Conservation (phyloP, 257 asterid genomes). For the Mentha longifolia region DNA sequence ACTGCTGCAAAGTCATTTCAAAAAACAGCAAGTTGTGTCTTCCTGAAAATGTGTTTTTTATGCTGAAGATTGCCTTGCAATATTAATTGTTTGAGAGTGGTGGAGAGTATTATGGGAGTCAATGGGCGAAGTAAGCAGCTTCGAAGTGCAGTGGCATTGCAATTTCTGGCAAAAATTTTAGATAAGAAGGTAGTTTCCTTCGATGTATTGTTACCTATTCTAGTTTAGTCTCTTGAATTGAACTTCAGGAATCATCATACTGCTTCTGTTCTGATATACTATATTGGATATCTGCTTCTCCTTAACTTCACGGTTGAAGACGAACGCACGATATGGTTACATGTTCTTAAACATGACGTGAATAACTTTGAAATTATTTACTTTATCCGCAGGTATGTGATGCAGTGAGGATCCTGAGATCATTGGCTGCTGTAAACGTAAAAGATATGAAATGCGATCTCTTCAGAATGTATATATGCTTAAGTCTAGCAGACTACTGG, state of each 20-base stretch:
- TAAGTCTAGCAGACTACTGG: slow-evolving; percentile 83
- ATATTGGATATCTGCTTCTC: not conserved
- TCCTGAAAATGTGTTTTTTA: slow-evolving; percentile 30
- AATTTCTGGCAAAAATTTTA: slow-evolving; percentile 65
- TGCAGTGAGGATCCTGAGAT: slow-evolving; percentile 60
- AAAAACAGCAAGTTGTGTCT: slow-evolving; percentile 4
- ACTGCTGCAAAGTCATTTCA: not conserved
- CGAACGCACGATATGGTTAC: not conserved
- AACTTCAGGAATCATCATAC: not conserved
- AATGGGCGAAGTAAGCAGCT: slow-evolving; percentile 75
- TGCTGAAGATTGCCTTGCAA: slow-evolving; percentile 69
- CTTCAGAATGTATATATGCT: slow-evolving; percentile 63
- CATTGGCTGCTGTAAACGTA: slow-evolving; percentile 61
- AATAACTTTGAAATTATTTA: not conserved
- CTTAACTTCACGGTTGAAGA: not conserved
- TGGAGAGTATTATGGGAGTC: slow-evolving; percentile 68
- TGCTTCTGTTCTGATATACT: not conserved
- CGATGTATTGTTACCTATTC: not conserved
- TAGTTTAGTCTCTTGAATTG: slow-evolving; percentile 16
- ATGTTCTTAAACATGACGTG: not conserved
- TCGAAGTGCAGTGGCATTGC: slow-evolving; percentile 71
- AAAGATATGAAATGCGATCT: slow-evolving; percentile 80
- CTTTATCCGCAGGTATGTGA: slow-evolving; percentile 53
- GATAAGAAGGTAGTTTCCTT: slow-evolving; percentile 55
- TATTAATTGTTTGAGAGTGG: slow-evolving; percentile 75